Evolutionary conservation across 768 basidiomycete genomes (phyloP).

Genomic region (Boletales sp.): DNA sequence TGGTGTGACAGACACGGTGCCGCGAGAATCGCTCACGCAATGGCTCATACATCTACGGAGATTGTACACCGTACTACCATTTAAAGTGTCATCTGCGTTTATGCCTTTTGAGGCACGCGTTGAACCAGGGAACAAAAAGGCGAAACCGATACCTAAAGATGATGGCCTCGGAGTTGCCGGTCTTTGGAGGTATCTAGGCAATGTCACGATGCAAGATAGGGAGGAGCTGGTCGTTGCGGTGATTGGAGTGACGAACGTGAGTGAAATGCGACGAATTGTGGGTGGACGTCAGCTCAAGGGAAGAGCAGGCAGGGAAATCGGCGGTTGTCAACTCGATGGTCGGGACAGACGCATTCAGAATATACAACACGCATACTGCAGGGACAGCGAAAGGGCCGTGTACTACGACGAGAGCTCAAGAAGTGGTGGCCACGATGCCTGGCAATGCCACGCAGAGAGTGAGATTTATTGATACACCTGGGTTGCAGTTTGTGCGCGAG

Average conservation of each 20-base stretch:
- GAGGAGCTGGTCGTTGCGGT: constrained; percentile 66
- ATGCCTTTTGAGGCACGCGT: constrained; percentile 39
- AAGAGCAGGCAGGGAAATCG: constrained; percentile 74
- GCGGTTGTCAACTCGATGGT: constrained; percentile 79
- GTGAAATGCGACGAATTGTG: constrained; percentile 21
- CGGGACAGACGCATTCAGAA: constrained; percentile 45
- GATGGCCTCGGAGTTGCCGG: constrained; percentile 64
- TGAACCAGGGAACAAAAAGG: constrained; percentile 40
- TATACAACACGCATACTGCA: constrained; percentile 50
- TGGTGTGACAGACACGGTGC: constrained; percentile 60
- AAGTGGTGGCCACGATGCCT: constrained; percentile 48
- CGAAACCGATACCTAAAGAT: constrained; percentile 37
- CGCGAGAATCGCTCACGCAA: constrained; percentile 65
- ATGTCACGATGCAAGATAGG: constrained; percentile 46
- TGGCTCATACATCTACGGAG: constrained; percentile 66
- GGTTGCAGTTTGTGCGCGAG: constrained; percentile 53
- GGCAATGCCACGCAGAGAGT: constrained; percentile 41
- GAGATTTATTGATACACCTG: constrained; percentile 83
- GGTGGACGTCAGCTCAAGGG: not conserved
- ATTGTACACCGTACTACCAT: constrained; percentile 62
- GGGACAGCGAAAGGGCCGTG: constrained; percentile 50
- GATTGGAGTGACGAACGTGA: constrained; percentile 79
- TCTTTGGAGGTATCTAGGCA: constrained; percentile 45
- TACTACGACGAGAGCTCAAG: constrained; percentile 71
- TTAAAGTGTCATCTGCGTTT: constrained; percentile 70